Conservation (phyloP, 352 stramenopile genomes). For the Pythium myriotylum region DNA sequence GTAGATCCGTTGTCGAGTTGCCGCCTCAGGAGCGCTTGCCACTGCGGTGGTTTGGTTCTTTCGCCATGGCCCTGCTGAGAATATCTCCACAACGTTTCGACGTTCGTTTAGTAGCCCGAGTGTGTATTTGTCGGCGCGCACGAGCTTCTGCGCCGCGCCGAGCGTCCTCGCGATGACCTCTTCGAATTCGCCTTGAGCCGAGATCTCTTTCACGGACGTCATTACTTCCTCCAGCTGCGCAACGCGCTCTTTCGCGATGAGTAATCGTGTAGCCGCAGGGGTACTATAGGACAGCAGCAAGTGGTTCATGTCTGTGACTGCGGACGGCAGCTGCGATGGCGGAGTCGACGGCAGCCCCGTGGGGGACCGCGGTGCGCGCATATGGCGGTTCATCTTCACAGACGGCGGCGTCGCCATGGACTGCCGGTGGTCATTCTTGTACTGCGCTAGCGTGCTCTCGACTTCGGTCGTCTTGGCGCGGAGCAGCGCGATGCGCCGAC, state of each 20-base stretch:
- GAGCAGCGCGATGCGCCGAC: constrained; percentile 39
- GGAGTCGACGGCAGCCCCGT: not conserved
- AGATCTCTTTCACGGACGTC: constrained; percentile 59
- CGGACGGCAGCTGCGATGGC: not conserved
- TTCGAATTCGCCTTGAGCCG: constrained; percentile 55
- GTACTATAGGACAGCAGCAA: constrained; percentile 12
- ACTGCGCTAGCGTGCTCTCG: constrained; percentile 51
- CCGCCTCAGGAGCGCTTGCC: not conserved
- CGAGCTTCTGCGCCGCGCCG: constrained; percentile 51
- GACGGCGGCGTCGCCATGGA: constrained; percentile 29
- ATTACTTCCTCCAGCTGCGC: constrained; percentile 63
- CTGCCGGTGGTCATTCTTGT: constrained; percentile 49
- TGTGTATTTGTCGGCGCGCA: constrained; percentile 66
- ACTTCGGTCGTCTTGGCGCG: constrained; percentile 40
- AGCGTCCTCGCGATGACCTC: constrained; percentile 60
- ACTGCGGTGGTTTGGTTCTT: not conserved
- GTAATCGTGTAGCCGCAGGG: constrained; percentile 17
- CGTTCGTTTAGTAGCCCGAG: constrained; percentile 63
- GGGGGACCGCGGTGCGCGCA: not conserved
- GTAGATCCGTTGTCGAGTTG: constrained; percentile 17
- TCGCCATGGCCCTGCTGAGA: constrained; percentile 30
- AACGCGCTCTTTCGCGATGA: constrained; percentile 49
- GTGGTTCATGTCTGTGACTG: constrained; percentile 6
- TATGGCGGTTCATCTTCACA: not conserved
- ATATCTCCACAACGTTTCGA: constrained; percentile 60